These are phyloP conservation scores for Limtongia smithiae DNA, from an alignment of 805 yeast genomes.

Conservation along the genomic window DNA sequence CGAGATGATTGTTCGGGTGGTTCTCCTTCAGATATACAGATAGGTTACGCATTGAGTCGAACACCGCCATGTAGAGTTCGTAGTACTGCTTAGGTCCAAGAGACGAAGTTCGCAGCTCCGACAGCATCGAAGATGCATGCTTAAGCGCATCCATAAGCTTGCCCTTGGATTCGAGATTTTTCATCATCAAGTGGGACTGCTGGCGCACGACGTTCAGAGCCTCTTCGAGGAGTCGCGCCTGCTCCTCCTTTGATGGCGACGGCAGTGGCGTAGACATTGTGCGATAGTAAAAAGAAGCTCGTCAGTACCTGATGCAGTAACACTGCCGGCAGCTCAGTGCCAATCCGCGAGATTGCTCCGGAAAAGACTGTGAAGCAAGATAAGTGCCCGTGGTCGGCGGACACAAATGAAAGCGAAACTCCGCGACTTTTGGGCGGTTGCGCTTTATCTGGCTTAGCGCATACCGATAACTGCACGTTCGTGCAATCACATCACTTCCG, in stretches of 20 bases:
- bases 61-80: constrained; percentile 73
- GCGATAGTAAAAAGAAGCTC: not conserved
- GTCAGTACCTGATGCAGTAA: not conserved
- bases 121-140: constrained; percentile 76
- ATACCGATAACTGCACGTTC: no score
- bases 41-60: constrained; percentile 72
- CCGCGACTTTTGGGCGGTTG: no score
- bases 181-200: constrained; percentile 73
- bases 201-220: constrained; percentile 55
- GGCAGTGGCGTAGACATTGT: constrained; percentile 27
- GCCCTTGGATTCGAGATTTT: constrained; percentile 62
- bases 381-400: no score
- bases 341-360: no score
- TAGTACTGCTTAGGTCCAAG: constrained; percentile 89
- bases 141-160: constrained; percentile 82
- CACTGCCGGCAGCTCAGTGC: no score
- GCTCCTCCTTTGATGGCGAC: constrained; percentile 29
- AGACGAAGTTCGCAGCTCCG: constrained; percentile 71
- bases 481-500: no score
- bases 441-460: no score
- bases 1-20: constrained; percentile 68
- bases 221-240: constrained; percentile 41
- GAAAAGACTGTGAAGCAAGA: no score
- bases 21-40: constrained; percentile 61
- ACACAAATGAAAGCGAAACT: no score